Conservation (phyloP, 495 filamentous ascomycete genomes). For the Trichocladium uniseriatum region DNA sequence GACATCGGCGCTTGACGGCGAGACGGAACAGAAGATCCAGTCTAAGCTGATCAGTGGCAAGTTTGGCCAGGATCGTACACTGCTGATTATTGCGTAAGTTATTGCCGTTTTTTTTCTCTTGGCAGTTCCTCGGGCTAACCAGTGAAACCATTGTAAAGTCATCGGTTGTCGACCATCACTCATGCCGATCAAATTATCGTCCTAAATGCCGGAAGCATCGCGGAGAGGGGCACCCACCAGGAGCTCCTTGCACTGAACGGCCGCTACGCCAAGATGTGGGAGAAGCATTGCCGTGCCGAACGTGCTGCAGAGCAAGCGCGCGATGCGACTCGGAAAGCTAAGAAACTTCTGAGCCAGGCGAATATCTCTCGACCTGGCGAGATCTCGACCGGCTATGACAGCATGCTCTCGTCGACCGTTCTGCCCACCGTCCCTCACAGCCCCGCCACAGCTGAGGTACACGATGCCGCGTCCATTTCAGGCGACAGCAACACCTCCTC, state of each 20-base stretch:
- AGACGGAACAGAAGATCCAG: slow-evolving; percentile 95
- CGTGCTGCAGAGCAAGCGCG: slow-evolving; percentile 66
- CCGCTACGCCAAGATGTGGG: slow-evolving; percentile 88
- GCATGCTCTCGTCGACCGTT: slow-evolving; percentile 26
- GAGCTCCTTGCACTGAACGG: slow-evolving; percentile 70
- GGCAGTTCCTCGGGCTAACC: not conserved
- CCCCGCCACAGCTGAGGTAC: slow-evolving; percentile 3
- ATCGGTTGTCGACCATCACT: slow-evolving; percentile 90
- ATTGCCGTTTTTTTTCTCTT: not conserved
- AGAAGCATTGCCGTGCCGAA: slow-evolving; percentile 86
- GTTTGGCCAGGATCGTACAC: slow-evolving; percentile 74
- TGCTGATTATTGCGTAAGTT: slow-evolving; percentile 54
- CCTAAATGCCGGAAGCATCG: slow-evolving; percentile 74
- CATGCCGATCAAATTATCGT: slow-evolving; percentile 91
- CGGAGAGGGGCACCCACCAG: slow-evolving; percentile 78
- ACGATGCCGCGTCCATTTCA: slow-evolving; percentile 16
- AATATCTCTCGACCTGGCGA: slow-evolving; percentile 27
- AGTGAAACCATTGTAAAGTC: slow-evolving; percentile 34
- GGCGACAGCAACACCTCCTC: slow-evolving; percentile 10
- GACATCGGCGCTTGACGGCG: slow-evolving; percentile 88
- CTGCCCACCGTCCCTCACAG: slow-evolving; percentile 19
- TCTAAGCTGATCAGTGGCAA: slow-evolving; percentile 67
- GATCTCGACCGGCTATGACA: slow-evolving; percentile 22
- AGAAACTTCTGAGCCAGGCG: slow-evolving; percentile 42
- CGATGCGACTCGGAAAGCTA: slow-evolving; percentile 46